phyloP scores from a whole-genome alignment of 805 yeast species.

The Candida corydali region DNA sequence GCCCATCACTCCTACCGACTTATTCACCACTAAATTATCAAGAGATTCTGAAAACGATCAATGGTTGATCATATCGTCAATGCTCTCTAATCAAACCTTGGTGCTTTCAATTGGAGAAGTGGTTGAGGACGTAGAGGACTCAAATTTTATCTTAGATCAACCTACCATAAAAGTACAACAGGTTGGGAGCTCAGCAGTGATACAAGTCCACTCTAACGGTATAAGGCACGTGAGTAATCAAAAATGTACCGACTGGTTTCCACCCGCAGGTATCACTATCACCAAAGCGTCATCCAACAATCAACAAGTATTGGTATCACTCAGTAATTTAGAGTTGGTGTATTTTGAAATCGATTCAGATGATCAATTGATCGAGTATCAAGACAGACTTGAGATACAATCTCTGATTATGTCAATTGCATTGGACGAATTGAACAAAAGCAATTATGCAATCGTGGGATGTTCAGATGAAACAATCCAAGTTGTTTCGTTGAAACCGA shows the following conservation, averaged over 20 bases:
- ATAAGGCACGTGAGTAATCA: slow-evolving; percentile 48
- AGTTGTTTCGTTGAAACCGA: slow-evolving; percentile 58
- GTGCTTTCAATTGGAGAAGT: slow-evolving; percentile 76
- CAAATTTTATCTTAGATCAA: slow-evolving; percentile 53
- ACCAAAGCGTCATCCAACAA: slow-evolving; percentile 57
- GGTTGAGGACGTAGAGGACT: slow-evolving; percentile 68
- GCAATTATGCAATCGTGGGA: slow-evolving; percentile 65
- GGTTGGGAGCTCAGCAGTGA: slow-evolving; percentile 57
- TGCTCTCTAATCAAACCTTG: slow-evolving; percentile 59
- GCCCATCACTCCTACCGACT: slow-evolving; percentile 55
- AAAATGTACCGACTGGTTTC: slow-evolving; percentile 64
- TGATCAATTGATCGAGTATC: slow-evolving; percentile 68
- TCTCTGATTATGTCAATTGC: slow-evolving; percentile 47
- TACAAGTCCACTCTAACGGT: slow-evolving; percentile 73
- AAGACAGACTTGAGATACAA: slow-evolving; percentile 52
- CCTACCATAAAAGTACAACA: slow-evolving; percentile 68
- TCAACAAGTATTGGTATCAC: slow-evolving; percentile 64
- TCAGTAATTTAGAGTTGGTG: slow-evolving; percentile 70
- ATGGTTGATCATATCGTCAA: slow-evolving; percentile 57
- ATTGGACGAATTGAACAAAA: slow-evolving; percentile 37
- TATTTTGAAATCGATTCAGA: slow-evolving; percentile 73
- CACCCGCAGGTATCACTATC: slow-evolving; percentile 73
- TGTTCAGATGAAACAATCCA: slow-evolving; percentile 67
- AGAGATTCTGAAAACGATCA: slow-evolving; percentile 48
- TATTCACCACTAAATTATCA: slow-evolving; percentile 59